A percentile compares a stretch with the other conserved stretches of the same genome.
These are phyloP conservation scores for Nidularia pulvinata DNA, from an alignment of 768 basidiomycete species.

Conservation along the genomic window DNA sequence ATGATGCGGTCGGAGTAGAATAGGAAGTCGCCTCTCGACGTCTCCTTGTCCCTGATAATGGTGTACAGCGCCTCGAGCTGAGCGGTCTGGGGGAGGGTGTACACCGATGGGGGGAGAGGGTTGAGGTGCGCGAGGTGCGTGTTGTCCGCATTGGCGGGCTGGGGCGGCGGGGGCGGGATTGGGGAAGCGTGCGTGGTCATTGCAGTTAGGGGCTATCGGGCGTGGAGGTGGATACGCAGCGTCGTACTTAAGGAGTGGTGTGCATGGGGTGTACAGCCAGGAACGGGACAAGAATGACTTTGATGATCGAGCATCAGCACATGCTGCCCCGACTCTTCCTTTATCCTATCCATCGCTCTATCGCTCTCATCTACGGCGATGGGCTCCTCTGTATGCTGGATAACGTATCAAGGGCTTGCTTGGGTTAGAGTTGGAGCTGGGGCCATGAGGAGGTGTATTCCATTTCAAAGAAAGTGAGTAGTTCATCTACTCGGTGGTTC, in stretches of 20 bases:
- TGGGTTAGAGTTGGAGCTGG: too few relatives aligned
- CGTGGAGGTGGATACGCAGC: background rate
- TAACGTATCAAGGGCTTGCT: too few relatives aligned
- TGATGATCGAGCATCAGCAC: background rate
- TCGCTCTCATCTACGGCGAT: too few relatives aligned
- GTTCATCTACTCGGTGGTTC: too few relatives aligned
- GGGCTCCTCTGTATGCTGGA: too few relatives aligned
- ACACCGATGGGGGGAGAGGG: constrained; percentile 77
- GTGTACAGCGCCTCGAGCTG: constrained; percentile 97
- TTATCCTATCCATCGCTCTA: background rate
- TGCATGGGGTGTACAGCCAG: background rate
- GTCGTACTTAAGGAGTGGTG: too few relatives aligned
- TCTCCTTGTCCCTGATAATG: constrained; percentile 89
- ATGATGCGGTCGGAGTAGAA: constrained; percentile 97
- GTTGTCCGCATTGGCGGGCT: constrained; percentile 27
- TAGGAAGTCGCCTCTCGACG: constrained; percentile 90
- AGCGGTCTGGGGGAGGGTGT: constrained; percentile 85
- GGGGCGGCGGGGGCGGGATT: constrained; percentile 26
- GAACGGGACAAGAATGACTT: background rate
- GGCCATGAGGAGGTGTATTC: too few relatives aligned
- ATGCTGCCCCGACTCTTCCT: background rate
- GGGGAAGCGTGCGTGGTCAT: background rate
- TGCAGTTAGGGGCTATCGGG: background rate
- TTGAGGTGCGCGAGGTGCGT: constrained; percentile 33
- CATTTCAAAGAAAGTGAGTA: too few relatives aligned